Conservation (phyloP, 257 asterid genomes). For the Nicotiana otophora region DNA sequence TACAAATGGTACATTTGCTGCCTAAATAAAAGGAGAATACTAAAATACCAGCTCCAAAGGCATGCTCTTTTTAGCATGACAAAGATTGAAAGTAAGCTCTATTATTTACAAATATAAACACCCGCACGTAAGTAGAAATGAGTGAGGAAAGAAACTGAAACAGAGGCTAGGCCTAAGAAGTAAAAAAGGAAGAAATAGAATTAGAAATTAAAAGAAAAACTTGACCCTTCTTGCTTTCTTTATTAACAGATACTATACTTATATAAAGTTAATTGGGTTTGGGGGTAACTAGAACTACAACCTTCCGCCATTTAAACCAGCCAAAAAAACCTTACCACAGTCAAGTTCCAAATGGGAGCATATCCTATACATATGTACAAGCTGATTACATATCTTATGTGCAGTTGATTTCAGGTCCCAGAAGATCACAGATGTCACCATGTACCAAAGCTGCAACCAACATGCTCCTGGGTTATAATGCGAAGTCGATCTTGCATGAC, state of each 20-base stretch:
- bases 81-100: not conserved
- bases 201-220: not conserved
- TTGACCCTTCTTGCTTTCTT: slow-evolving; percentile 6
- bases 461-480: slow-evolving; percentile 81
- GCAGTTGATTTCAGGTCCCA: slow-evolving; percentile 30
- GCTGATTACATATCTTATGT: slow-evolving; percentile 27
- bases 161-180: not conserved
- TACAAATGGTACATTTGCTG: not conserved
- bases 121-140: not conserved
- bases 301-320: slow-evolving; percentile 18
- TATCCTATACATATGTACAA: slow-evolving; percentile 11
- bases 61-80: slow-evolving; percentile 1
- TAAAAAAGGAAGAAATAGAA: not conserved
- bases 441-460: slow-evolving; percentile 92
- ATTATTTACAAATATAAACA: not conserved
- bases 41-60: not conserved
- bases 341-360: slow-evolving; percentile 9
- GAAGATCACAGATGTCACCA: slow-evolving; percentile 39
- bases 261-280: slow-evolving; percentile 22
- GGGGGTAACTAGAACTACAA: slow-evolving; percentile 21
- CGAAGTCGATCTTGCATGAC: slow-evolving; percentile 52
- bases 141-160: not conserved
- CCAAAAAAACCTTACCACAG: slow-evolving; percentile 16
- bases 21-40: not conserved
- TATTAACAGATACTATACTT: slow-evolving; percentile 12